Evolutionary conservation across 2,329 filamentous ascomycete species (phyloP).

Genomic region (Endoconidiophora polonica): DNA sequence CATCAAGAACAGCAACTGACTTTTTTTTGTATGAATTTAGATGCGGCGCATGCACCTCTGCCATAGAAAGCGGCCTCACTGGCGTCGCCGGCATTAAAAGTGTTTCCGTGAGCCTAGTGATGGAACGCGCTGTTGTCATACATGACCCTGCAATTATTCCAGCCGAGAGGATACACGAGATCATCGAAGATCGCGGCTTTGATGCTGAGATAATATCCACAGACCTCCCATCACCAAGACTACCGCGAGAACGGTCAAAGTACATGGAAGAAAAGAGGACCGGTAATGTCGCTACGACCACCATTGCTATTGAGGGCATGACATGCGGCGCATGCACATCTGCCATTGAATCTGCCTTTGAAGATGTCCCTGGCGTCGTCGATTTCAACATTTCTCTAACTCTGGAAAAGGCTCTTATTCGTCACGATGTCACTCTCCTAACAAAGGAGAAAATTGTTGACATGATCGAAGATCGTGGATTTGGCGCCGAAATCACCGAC

Average conservation of each 20-base stretch:
- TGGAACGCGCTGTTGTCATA: conserved; percentile 87
- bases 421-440: conserved; percentile 49
- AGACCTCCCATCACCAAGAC: conserved; percentile 45
- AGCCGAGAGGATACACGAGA: conserved; percentile 61
- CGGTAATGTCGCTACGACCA: conserved; percentile 43
- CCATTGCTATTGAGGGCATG: conserved; percentile 70
- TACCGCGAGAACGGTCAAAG: conserved; percentile 18
- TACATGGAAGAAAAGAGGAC: conserved; percentile 9
- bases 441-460: conserved; percentile 37
- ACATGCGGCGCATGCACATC: conserved; percentile 83
- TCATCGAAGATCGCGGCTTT: conserved; percentile 83
- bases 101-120: conserved; percentile 83
- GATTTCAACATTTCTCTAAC: conserved; percentile 69
- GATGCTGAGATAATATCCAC: conserved; percentile 79
- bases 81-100: conserved; percentile 63
- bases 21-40: neutral
- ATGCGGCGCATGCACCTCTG: conserved; percentile 86
- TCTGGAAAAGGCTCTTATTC: conserved; percentile 69
- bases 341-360: conserved; percentile 66
- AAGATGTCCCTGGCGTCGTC: conserved; percentile 54
- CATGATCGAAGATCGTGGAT: conserved; percentile 56
- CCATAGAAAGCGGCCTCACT: conserved; percentile 85
- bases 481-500: conserved; percentile 64
- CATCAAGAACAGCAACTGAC: neutral
- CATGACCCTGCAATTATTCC: conserved; percentile 65